phyloP scores from a whole-genome alignment of 23 red algal genomes.

The Gracilaria vermiculophylla region DNA sequence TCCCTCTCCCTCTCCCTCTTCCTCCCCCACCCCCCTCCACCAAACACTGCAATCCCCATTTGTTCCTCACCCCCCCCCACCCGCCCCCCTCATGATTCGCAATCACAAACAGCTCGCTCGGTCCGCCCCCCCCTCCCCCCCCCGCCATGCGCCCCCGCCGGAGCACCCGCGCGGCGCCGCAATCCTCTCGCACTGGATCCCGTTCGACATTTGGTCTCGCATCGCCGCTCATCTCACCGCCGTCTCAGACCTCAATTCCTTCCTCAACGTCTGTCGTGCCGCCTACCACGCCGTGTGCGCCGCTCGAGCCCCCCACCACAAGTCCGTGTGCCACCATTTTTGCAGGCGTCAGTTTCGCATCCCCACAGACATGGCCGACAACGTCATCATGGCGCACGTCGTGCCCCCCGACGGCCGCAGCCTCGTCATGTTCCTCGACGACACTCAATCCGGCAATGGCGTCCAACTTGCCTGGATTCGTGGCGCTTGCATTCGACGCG shows the following conservation, averaged over 20 bases:
- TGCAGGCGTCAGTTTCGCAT: slow-evolving; percentile 6
- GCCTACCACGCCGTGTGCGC: slow-evolving; percentile 15
- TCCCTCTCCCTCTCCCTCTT: not conserved
- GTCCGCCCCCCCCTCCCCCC: not conserved
- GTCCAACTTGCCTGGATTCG: slow-evolving; percentile 47
- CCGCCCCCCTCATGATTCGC: not conserved
- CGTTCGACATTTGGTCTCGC: slow-evolving; percentile 53
- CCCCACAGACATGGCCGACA: slow-evolving; percentile 23
- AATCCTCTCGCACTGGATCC: slow-evolving; percentile 34
- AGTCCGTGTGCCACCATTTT: slow-evolving; percentile 31
- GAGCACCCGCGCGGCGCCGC: slow-evolving; percentile 33
- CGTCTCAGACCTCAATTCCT: slow-evolving; percentile 8
- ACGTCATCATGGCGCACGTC: slow-evolving; percentile 39
- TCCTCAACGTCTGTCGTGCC: slow-evolving; percentile 33
- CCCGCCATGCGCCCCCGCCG: not conserved
- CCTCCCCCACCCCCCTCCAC: not conserved
- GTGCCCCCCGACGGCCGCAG: slow-evolving; percentile 19
- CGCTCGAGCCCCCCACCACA: not conserved
- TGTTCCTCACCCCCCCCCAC: not conserved
- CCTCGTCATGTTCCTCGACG: slow-evolving; percentile 49
- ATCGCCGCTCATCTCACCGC: slow-evolving; percentile 13
- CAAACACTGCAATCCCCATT: slow-evolving; percentile 6
- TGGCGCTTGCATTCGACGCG: not conserved
- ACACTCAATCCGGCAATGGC: not conserved
- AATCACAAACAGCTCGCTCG: not conserved